Conservation (phyloP, 129 eudicot species). For the Escallonia herrerae region DNA sequence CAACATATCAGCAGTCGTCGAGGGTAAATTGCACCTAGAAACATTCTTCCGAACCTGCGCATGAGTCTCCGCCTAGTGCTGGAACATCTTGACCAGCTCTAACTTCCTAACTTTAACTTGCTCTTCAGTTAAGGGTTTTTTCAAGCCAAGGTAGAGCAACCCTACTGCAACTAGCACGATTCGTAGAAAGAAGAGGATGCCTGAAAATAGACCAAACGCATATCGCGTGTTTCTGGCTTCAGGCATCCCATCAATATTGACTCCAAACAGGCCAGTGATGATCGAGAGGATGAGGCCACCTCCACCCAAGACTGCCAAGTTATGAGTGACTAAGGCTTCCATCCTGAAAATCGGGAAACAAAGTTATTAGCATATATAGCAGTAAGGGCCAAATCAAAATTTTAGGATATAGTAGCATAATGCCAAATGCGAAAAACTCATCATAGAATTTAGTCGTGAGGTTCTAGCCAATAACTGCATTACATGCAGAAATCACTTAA, state of each 20-base stretch:
- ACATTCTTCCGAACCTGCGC: constrained; percentile 78
- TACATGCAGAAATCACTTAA: too few relatives aligned
- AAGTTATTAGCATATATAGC: too few relatives aligned
- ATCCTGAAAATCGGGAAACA: constrained; percentile 45
- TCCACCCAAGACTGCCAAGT: constrained; percentile 86
- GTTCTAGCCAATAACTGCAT: too few relatives aligned
- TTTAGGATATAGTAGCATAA: too few relatives aligned
- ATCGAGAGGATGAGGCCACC: constrained; percentile 83
- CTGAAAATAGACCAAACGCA: constrained; percentile 78
- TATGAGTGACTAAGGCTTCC: constrained; percentile 83
- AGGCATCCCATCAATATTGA: constrained; percentile 89
- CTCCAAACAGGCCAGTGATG: constrained; percentile 84
- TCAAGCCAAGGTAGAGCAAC: constrained; percentile 71
- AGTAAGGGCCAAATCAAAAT: too few relatives aligned
- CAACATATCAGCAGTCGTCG: constrained; percentile 42
- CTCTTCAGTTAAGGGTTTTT: constrained; percentile 63
- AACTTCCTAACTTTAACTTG: constrained; percentile 76
- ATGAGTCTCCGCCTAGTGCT: constrained; percentile 94
- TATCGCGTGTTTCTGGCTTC: constrained; percentile 66
- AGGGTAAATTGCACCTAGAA: constrained; percentile 48
- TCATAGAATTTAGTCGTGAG: too few relatives aligned
- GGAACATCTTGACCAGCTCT: constrained; percentile 85
- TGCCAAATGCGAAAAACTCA: too few relatives aligned
- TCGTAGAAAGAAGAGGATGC: constrained; percentile 53
- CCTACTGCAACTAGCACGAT: constrained; percentile 55